Percentiles rank a stretch among this genome's conserved stretches.
phyloP scores from a whole-genome alignment of 2,329 filamentous ascomycete genomes.

The Calonectria hawksworthii region DNA sequence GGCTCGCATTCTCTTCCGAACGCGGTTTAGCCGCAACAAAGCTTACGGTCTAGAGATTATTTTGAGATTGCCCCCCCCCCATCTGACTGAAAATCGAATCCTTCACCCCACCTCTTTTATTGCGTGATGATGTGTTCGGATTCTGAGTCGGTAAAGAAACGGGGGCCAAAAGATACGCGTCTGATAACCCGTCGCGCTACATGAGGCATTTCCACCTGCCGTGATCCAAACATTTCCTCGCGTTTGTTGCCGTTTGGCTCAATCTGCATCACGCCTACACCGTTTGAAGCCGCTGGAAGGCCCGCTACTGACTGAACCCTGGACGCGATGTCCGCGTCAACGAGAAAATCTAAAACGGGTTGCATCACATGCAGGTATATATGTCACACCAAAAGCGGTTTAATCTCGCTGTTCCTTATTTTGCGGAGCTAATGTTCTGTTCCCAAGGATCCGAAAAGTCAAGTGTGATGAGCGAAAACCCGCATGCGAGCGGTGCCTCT shows the following conservation, averaged over 20 bases:
- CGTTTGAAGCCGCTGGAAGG: background rate
- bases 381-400: background rate
- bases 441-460: constrained; percentile 14
- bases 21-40: background rate
- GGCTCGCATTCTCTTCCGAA: background rate
- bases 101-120: background rate
- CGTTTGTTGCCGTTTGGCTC: background rate
- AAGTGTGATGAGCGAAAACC: constrained; percentile 20
- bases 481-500: constrained; percentile 6
- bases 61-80: background rate
- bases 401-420: background rate
- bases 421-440: background rate
- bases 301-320: background rate
- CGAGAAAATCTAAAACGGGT: background rate
- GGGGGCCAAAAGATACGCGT: background rate
- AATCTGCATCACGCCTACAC: background rate
- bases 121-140: background rate
- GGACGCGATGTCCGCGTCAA: background rate
- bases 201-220: background rate
- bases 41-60: background rate
- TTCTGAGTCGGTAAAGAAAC: background rate
- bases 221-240: background rate
- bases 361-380: background rate
- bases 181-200: background rate
- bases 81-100: background rate